Percentiles rank a stretch among this genome's conserved stretches.
Conservation (phyloP, 2,329 filamentous ascomycete species). For the Graphiopsis chlorocephala region DNA sequence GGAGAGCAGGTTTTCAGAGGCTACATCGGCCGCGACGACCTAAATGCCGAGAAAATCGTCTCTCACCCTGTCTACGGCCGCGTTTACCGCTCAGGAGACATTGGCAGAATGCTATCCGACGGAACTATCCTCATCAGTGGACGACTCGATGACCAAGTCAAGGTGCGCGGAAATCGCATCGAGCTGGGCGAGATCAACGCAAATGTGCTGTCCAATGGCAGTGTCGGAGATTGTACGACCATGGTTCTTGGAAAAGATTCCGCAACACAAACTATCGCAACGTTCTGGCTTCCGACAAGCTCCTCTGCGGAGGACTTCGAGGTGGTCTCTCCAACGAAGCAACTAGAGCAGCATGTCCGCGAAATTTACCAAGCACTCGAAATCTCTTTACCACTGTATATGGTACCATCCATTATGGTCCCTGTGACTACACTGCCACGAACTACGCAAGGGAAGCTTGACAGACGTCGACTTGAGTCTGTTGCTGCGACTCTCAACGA, state of each 20-base stretch:
- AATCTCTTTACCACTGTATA: slow-evolving; percentile 65
- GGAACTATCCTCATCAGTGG: slow-evolving; percentile 72
- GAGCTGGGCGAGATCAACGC: slow-evolving; percentile 75
- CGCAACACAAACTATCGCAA: slow-evolving; percentile 51
- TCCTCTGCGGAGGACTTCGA: background rate
- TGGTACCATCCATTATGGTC: slow-evolving; percentile 73
- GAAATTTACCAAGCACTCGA: slow-evolving; percentile 56
- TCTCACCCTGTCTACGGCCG: slow-evolving; percentile 66
- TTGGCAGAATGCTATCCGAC: slow-evolving; percentile 74
- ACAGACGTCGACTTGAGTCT: slow-evolving; percentile 54
- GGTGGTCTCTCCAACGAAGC: background rate
- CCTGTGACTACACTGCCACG: slow-evolving; percentile 68
- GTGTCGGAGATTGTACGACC: slow-evolving; percentile 62
- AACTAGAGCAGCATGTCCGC: slow-evolving; percentile 32
- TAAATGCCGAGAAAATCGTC: slow-evolving; percentile 67
- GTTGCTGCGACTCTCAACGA: slow-evolving; percentile 49
- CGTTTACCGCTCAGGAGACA: slow-evolving; percentile 79
- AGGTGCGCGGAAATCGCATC: slow-evolving; percentile 75
- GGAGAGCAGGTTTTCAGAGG: slow-evolving; percentile 75
- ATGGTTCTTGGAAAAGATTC: slow-evolving; percentile 52
- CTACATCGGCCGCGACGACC: slow-evolving; percentile 64
- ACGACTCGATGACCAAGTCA: slow-evolving; percentile 75
- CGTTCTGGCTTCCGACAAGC: slow-evolving; percentile 63
- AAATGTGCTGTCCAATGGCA: slow-evolving; percentile 51
- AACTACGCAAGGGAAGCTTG: slow-evolving; percentile 72